phyloP scores from a whole-genome alignment of 495 filamentous ascomycete species.

The Durotheca rogersii region DNA sequence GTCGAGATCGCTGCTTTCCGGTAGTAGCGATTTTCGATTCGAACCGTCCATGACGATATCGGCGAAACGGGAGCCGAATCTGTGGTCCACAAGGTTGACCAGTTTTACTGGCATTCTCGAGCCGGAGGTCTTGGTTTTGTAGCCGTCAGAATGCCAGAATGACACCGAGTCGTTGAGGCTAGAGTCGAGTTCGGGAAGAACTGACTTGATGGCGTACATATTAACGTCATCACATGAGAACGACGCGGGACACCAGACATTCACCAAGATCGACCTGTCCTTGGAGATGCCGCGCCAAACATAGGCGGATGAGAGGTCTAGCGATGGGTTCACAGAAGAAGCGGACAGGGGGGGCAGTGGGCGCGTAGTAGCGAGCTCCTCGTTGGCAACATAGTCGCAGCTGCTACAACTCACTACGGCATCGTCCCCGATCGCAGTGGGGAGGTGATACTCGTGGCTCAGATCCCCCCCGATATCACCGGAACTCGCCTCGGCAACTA shows the following conservation, averaged over 20 bases:
- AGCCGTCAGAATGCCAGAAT: slow-evolving; percentile 51
- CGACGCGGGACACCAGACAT: slow-evolving; percentile 61
- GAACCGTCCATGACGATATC: slow-evolving; percentile 11
- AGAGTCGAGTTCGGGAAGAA: slow-evolving; percentile 73
- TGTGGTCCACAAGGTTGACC: slow-evolving; percentile 56
- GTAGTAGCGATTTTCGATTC: slow-evolving; percentile 20
- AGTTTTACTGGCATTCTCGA: slow-evolving; percentile 30
- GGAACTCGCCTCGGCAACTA: slow-evolving; percentile 86
- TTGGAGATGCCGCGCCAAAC: slow-evolving; percentile 70
- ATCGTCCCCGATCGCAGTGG: slow-evolving; percentile 81
- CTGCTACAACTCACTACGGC: slow-evolving; percentile 69
- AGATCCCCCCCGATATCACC: slow-evolving; percentile 92
- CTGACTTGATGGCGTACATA: slow-evolving; percentile 65
- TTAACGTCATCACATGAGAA: slow-evolving; percentile 59
- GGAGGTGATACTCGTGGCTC: slow-evolving; percentile 92
- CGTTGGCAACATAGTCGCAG: slow-evolving; percentile 80
- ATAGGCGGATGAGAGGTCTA: slow-evolving; percentile 23
- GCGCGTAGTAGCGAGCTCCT: slow-evolving; percentile 68
- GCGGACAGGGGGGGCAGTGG: too few relatives aligned
- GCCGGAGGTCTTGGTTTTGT: slow-evolving; percentile 2
- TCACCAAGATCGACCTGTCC: slow-evolving; percentile 64
- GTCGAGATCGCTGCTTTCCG: slow-evolving; percentile 30
- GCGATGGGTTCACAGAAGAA: too few relatives aligned
- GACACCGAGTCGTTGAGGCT: slow-evolving; percentile 62
- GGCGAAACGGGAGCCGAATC: slow-evolving; percentile 38